Conservation (phyloP, 371 early-diverging fungal species). For the Entomophthora muscae region DNA sequence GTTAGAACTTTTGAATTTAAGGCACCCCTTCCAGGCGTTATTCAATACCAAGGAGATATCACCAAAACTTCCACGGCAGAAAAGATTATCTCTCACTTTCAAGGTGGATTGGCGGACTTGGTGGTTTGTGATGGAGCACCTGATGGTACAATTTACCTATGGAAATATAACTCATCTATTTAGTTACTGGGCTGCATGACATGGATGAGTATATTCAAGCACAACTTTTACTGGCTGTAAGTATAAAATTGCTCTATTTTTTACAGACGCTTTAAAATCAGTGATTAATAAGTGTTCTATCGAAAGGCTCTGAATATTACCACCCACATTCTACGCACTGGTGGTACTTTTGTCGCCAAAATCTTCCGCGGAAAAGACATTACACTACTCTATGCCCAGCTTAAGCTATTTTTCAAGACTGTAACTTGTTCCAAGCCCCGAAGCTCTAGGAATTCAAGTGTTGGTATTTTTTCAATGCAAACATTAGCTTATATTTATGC, state of each 20-base stretch:
- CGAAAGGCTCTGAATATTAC: conserved; percentile 93
- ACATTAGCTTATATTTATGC: background rate
- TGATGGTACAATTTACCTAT: conserved; percentile 38
- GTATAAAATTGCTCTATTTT: too few species aligned
- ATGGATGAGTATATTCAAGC: conserved; percentile 98
- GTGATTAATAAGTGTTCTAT: background rate
- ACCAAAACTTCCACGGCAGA: conserved; percentile 88
- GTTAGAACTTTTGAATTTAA: conserved; percentile 9
- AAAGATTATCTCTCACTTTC: conserved; percentile 73
- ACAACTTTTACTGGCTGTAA: conserved; percentile 73
- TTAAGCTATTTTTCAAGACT: conserved; percentile 73
- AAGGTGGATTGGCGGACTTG: conserved; percentile 78
- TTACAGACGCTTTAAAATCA: too few species aligned
- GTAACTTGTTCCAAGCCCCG: conserved; percentile 90
- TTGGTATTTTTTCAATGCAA: conserved; percentile 25
- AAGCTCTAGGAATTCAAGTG: conserved; percentile 82
- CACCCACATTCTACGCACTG: conserved; percentile 67
- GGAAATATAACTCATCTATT: background rate
- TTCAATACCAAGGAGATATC: conserved; percentile 94
- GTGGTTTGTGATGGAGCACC: conserved; percentile 98
- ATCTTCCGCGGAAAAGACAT: conserved; percentile 92
- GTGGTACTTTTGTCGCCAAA: conserved; percentile 92
- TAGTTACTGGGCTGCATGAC: conserved; percentile 93
- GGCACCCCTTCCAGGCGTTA: conserved; percentile 88
- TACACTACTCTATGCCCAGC: conserved; percentile 72